phyloP scores from a whole-genome alignment of 2,329 filamentous ascomycete genomes.

The Exophiala spinifera region DNA sequence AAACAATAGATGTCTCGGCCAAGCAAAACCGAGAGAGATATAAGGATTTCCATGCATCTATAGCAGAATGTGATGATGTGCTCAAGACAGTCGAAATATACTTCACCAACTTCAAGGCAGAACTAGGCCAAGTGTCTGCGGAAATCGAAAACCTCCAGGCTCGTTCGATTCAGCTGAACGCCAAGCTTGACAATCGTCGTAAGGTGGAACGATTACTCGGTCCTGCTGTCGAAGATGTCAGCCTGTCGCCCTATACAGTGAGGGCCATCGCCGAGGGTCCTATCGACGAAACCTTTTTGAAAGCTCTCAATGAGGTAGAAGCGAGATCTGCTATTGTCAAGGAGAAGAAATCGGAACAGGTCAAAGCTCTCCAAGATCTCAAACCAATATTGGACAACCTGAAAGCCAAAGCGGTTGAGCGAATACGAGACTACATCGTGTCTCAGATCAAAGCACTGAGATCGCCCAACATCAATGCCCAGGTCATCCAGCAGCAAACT shows the following conservation, averaged over 20 bases:
- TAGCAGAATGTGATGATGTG: slow-evolving; percentile 83
- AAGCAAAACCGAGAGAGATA: slow-evolving; percentile 80
- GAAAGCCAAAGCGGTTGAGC: slow-evolving; percentile 75
- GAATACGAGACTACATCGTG: slow-evolving; percentile 91
- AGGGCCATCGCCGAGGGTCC: slow-evolving; percentile 81
- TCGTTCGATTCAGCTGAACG: slow-evolving; percentile 77
- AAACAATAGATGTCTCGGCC: slow-evolving; percentile 53
- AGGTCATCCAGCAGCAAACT: slow-evolving; percentile 91
- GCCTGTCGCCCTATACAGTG: slow-evolving; percentile 78
- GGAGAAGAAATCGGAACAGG: slow-evolving; percentile 56
- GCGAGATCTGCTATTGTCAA: slow-evolving; percentile 69
- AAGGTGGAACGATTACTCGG: slow-evolving; percentile 84
- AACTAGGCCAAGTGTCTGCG: slow-evolving; percentile 84
- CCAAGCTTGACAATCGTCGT: slow-evolving; percentile 82
- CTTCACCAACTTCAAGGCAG: slow-evolving; percentile 86
- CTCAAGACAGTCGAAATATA: slow-evolving; percentile 90
- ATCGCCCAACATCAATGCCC: slow-evolving; percentile 93
- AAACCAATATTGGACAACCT: slow-evolving; percentile 81
- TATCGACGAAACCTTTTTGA: slow-evolving; percentile 87
- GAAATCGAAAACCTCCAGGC: slow-evolving; percentile 93
- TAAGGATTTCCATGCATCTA: slow-evolving; percentile 85
- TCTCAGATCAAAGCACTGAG: slow-evolving; percentile 90
- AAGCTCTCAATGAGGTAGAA: slow-evolving; percentile 78
- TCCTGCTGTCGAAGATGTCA: slow-evolving; percentile 87
- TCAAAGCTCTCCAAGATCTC: slow-evolving; percentile 78